Evolutionary conservation across 202 grass and related monocot species (phyloP).

Genomic region (Zizania palustris): DNA sequence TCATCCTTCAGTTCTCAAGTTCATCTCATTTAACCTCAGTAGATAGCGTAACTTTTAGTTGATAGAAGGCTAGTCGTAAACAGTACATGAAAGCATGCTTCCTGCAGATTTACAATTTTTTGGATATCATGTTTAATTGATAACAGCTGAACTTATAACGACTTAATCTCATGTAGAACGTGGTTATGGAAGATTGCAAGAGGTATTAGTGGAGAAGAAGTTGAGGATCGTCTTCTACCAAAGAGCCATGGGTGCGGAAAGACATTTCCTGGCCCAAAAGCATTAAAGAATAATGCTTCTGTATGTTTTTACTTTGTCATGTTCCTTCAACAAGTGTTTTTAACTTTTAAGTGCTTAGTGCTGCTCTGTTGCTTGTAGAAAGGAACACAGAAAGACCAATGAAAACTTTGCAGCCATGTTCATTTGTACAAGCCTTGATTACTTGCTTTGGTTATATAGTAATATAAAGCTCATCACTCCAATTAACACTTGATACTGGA

Average conservation of each 20-base stretch:
- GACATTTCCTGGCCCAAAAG: constrained; percentile 94
- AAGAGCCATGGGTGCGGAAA: constrained; percentile 96
- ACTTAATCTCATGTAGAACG: constrained; percentile 45
- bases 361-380: background rate
- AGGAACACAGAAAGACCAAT: background rate
- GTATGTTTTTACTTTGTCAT: constrained; percentile 50
- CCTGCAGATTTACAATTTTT: constrained; percentile 14
- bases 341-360: background rate
- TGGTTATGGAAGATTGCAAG: constrained; percentile 97
- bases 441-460: constrained; percentile 17
- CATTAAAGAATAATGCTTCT: constrained; percentile 60
- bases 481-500: constrained; percentile 4
- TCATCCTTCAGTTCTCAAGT: constrained; percentile 9
- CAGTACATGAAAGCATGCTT: background rate
- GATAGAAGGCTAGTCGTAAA: background rate
- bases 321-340: background rate
- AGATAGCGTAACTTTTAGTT: constrained; percentile 1
- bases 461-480: constrained; percentile 1
- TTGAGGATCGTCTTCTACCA: constrained; percentile 86
- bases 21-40: constrained; percentile 4
- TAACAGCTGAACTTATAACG: constrained; percentile 7
- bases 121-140: constrained; percentile 12
- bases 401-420: background rate
- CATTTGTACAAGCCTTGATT: constrained; percentile 7
- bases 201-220: constrained; percentile 87